Base-by-base conservation (phyloP, 352 stramenopile genomes). In the Globisporangium carolinianum region DNA sequence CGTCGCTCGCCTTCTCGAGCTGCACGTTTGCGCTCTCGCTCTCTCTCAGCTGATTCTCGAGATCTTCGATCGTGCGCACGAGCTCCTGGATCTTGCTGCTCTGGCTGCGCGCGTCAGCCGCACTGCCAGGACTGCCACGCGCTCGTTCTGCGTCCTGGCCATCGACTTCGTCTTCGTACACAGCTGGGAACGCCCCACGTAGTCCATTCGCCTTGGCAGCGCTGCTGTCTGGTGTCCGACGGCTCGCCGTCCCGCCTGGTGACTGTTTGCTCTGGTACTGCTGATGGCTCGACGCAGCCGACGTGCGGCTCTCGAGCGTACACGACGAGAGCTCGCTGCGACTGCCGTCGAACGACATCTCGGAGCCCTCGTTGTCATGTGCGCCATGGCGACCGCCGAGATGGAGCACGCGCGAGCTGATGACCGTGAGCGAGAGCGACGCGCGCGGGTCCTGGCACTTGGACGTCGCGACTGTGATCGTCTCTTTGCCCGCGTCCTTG, bases 401-500 rank as follows among this genome's bases (percentile, higher is more conserved):
- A 48, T 67, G 58, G 12, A 63, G 64, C 35, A 84, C 79, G n/a
- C 75, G 72, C 24, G 71, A 80, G 51, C 73, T 74, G 24, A 89
- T 72, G 4, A 81, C 65, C 0, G 76, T 87, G 32, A 87, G 43
- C n/a, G 75, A 86, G 6, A 89, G 76, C 38, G 73, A 83, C 9
- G 79, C 79, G 47, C 75, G 73, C 43, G 66, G 65, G 48, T 89
- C 79, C 18, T 85, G 71, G 46, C 79, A 87, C 64, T 87, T 87
- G 55, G 73, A 61, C 0, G 76, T 60, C 4, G 73, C 77, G 37
- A 87, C 70, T 32, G 73, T 75, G 32, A 85, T 68, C 18, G 68
- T 85, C 63, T 89, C 79, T 52, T 89, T 89, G 15, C 65, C 71
- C 5, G 79, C 71, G 36, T 87, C 75, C 39, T 82, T 80, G 60